Percentiles rank a stretch among this genome's conserved stretches.
phyloP scores from a whole-genome alignment of 768 basidiomycete genomes.

The Boletus eberwhitei region DNA sequence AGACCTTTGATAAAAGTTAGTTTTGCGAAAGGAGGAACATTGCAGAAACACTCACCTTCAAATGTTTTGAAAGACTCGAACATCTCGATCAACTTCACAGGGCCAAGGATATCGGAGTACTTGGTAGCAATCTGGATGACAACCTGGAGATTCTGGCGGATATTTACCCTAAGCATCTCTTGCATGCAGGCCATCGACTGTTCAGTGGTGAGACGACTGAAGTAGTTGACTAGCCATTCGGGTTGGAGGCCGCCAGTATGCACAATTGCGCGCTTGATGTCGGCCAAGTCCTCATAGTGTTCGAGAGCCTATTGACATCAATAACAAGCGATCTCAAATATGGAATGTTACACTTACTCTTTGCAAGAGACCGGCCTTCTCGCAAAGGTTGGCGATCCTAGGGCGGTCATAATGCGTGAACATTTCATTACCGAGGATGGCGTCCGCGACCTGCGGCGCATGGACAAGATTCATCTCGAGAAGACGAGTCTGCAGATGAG shows the following conservation, averaged over 20 bases:
- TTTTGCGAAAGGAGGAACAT: neutral
- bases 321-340: neutral
- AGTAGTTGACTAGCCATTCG: conserved; percentile 98
- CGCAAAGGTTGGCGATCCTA: conserved; percentile 95
- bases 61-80: conserved; percentile 98
- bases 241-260: conserved; percentile 81
- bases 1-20: conserved; percentile 49
- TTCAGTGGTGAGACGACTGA: conserved; percentile 94
- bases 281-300: conserved; percentile 96
- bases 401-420: conserved; percentile 96
- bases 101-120: conserved; percentile 96
- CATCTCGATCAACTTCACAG: conserved; percentile 97
- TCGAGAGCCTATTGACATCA: conserved; percentile 77
- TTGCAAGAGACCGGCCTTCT: conserved; percentile 95
- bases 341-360: conserved; percentile 51
- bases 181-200: conserved; percentile 95
- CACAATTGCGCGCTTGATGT: conserved; percentile 97
- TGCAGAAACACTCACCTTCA: conserved; percentile 56
- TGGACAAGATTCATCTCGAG: conserved; percentile 97
- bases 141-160: conserved; percentile 94
- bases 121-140: conserved; percentile 98
- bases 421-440: conserved; percentile 98
- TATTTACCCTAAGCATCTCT: conserved; percentile 96
- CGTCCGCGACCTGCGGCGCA: conserved; percentile 98
- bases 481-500: conserved; percentile 90